Evolutionary conservation across 352 stramenopile species (phyloP), one percentile per base, ranked within the genome.

Genomic region (Globisporangium mamillatum): DNA sequence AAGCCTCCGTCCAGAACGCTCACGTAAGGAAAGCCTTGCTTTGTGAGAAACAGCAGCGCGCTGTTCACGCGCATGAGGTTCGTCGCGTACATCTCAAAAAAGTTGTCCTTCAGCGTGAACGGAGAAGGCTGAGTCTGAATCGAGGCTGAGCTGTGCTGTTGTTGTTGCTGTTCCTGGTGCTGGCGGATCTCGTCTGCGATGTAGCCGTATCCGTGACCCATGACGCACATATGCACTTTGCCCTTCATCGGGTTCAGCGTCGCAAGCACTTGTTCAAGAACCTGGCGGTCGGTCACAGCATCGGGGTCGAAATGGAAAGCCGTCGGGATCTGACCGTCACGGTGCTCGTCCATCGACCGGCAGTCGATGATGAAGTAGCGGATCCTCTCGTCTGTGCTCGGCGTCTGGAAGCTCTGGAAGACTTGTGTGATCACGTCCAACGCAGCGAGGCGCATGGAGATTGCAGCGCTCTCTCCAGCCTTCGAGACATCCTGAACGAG

Each of bases 291-390:
- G 2, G 78, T 83, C 18, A 89, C 71, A 7, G 80, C 70, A 20
- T 93, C 80, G 0, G 88, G 87, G 50, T 94, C 84, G 56, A 94
- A 88, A 52, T 84, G 74, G 67, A 93, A 94, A 22, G 86, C 87
- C 5, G 86, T 95, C 0, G 88, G 88, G 53, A 95, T 79, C 55
- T 88, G 77, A 0, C 86, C 88, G 14, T 76, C 68, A 1, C 56
- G 38, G 16, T 76, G 77, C 25, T 91, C 78, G 8, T 83, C 72
- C 1, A 52, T 57, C 0, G 80, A 72, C 16, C 88, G 84, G 63
- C 88, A 95, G 69, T 95, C 88, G 2, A 95, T 63, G 34, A 93
- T 81, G 55, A 94, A 93, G 52, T 88, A 95, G 0, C 83, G 84
- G 63, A 93, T 84, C 32, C 69, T 79, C 5, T 76, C 73, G 44